Conservation (phyloP, 768 basidiomycete species). For the Suillus ampliporus region DNA sequence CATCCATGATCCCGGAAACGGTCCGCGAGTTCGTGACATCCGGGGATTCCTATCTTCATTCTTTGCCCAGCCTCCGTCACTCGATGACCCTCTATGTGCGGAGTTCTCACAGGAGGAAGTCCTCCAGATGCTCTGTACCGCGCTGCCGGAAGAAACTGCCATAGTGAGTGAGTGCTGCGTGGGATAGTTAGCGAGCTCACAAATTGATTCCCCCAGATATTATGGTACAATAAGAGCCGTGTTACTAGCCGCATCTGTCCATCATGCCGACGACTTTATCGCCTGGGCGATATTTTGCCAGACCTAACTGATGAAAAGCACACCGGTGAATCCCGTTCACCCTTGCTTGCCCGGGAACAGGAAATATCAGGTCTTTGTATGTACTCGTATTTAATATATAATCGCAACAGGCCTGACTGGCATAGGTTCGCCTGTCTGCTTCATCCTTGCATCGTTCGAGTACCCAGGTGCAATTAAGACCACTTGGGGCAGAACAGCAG, state of each 20-base stretch:
- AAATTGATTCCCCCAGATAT: conserved; percentile 49
- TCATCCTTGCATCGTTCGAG: conserved; percentile 71
- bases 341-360: conserved; percentile 62
- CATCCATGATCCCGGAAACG: conserved; percentile 80
- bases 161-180: conserved; percentile 59
- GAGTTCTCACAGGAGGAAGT: conserved; percentile 82
- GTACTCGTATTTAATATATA: conserved; percentile 30
- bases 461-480: conserved; percentile 66
- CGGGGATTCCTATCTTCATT: conserved; percentile 67
- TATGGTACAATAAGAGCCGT: conserved; percentile 90
- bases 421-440: conserved; percentile 79
- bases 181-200: neutral
- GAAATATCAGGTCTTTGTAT: conserved; percentile 78
- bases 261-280: conserved; percentile 75
- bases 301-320: conserved; percentile 43
- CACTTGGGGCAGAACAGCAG: conserved; percentile 70
- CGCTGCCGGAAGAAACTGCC: conserved; percentile 75
- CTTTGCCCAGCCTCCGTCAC: conserved; percentile 68
- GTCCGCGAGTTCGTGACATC: conserved; percentile 74
- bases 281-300: conserved; percentile 66
- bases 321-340: conserved; percentile 33
- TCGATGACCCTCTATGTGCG: conserved; percentile 70
- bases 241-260: conserved; percentile 75
- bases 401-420: conserved; percentile 10
- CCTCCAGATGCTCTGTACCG: conserved; percentile 69